Conservation (phyloP, 495 filamentous ascomycete species). For the Aspergillus panamensis region DNA sequence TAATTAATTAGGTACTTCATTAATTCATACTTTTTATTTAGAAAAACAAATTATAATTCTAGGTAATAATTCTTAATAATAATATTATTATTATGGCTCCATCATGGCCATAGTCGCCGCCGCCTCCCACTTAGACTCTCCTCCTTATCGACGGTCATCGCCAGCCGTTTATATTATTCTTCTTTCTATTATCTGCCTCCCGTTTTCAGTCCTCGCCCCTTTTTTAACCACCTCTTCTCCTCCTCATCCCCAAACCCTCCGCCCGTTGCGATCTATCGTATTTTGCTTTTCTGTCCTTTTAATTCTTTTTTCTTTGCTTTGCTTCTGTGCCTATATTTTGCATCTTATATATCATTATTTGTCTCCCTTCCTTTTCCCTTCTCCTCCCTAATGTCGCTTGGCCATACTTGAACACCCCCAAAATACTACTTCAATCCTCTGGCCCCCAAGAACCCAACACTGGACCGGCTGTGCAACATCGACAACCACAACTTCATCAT, state of each 20-base stretch:
- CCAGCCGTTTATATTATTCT: background rate
- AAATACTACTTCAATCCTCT: background rate
- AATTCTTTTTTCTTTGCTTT: conserved; percentile 8
- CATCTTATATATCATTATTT: conserved; percentile 4
- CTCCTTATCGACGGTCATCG: background rate
- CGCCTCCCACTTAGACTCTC: background rate
- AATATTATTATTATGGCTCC: conserved; percentile 6
- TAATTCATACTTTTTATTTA: background rate
- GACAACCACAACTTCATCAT: conserved; percentile 4
- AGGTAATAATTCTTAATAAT: background rate
- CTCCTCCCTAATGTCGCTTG: background rate
- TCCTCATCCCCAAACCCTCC: conserved; percentile 15
- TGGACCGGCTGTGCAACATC: conserved; percentile 20
- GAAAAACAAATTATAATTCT: background rate
- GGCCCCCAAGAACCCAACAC: conserved; percentile 8
- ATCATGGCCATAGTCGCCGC: conserved; percentile 1
- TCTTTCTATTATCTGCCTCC: conserved; percentile 4
- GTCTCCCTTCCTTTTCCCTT: background rate
- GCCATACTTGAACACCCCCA: conserved; percentile 1
- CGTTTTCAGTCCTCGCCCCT: background rate
- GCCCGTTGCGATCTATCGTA: background rate
- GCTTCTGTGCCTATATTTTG: conserved; percentile 12
- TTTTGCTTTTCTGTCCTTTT: background rate
- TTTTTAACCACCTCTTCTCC: conserved; percentile 14
- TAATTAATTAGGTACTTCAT: too few relatives aligned